Evolutionary conservation across 306 rosid species (phyloP), one percentile per base, ranked within the genome.

Genomic region (Glycyrrhiza uralensis): DNA sequence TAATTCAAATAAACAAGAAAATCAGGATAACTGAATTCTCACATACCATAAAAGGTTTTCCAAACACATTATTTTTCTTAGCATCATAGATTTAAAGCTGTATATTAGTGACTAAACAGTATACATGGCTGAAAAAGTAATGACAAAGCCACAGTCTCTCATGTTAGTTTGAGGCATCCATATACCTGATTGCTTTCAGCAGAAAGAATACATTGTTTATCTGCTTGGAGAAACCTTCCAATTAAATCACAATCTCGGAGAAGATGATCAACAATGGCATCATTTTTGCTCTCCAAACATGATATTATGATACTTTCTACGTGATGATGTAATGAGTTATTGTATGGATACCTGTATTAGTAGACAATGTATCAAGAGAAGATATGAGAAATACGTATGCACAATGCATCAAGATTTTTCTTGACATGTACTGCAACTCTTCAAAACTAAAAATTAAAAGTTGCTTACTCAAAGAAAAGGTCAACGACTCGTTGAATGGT

Each of bases 381-480:
- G 55, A 80, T 33, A 41, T 46, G 7, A 60, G 36, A 36, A 72
- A 35, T 22, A 64, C 39, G 13, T 38, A 55, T 19, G 24, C 24
- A 20, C 36, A 47, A 77, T 42, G 47, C 7, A 55, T 71, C 57
- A 74, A 51, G 57, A n/a, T 74, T 61, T 32, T 23, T 28, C 2
- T 15, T 11, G 13, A 47, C 45, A 82, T 28, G 45, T 30, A 44
- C 20, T 15, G 15, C 47, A 61, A 68, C 50, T 52, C 71, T 29
- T 66, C 23, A 41, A 67, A 46, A 65, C 44, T 12, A 9, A 52
- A 76, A 66, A 33, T 60, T 36, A 23, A 41, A 49, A 59, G 45
- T 42, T 36, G 62, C 99, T 87, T 88, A 95, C 99, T 91, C 97
- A 58, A 95, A 95, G 84, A 95, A 95, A 76, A 95, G 97, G 80